These are phyloP conservation scores for Poronia punctata DNA, from an alignment of 495 filamentous ascomycete species.

Conservation along the genomic window DNA sequence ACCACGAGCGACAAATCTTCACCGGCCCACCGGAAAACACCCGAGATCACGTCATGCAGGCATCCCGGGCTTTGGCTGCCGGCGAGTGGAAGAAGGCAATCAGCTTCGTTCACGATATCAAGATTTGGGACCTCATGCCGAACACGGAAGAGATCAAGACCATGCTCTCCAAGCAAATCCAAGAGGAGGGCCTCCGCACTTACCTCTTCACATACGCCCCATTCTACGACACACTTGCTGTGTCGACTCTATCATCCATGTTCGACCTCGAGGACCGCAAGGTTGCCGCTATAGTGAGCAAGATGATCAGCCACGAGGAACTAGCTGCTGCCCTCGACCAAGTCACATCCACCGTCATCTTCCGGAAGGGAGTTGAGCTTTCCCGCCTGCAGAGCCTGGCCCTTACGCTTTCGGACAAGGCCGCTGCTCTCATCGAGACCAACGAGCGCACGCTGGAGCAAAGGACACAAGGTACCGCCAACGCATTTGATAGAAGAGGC, in stretches of 20 bases:
- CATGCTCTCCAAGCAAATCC: slow-evolving; percentile 95
- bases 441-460: slow-evolving; percentile 97
- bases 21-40: slow-evolving; percentile 98
- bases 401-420: slow-evolving; percentile 91
- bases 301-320: slow-evolving; percentile 99
- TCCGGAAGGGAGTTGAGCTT: slow-evolving; percentile 98
- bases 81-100: slow-evolving; percentile 98
- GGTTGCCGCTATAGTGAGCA: slow-evolving; percentile 89
- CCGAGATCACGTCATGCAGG: slow-evolving; percentile 97
- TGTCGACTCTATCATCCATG: slow-evolving; percentile 80
- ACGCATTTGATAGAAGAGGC: slow-evolving; percentile 86
- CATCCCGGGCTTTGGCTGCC: slow-evolving; percentile 88
- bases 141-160: slow-evolving; percentile 83
- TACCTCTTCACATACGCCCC: slow-evolving; percentile 99
- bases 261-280: slow-evolving; percentile 89
- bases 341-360: slow-evolving; percentile 94
- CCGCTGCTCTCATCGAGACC: slow-evolving; percentile 85
- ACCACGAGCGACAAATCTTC: slow-evolving; percentile 98
- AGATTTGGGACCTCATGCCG: slow-evolving; percentile 98
- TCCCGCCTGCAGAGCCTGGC: slow-evolving; percentile 92
- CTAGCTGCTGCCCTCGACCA: slow-evolving; percentile 93
- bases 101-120: slow-evolving; percentile 88
- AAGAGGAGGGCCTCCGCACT: slow-evolving; percentile 94
- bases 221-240: slow-evolving; percentile 93
- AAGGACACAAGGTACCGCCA: slow-evolving; percentile 88